Conservation (phyloP, 768 basidiomycete genomes). For the Phallus indusiatus region DNA sequence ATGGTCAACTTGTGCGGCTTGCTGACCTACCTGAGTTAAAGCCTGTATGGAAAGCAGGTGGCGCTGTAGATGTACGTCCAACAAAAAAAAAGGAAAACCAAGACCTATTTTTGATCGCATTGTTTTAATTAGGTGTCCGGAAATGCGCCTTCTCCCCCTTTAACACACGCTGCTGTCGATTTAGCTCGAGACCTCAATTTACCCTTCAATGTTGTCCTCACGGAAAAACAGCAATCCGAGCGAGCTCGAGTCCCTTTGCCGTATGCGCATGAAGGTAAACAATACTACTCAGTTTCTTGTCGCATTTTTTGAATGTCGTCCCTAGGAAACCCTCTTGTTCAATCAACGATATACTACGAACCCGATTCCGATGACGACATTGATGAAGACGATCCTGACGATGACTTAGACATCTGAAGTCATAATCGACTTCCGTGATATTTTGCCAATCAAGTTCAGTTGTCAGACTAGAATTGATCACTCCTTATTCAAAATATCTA, state of each 20-base stretch:
- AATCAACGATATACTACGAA: slow-evolving; percentile 68
- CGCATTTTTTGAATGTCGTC: background rate
- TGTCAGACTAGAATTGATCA: too few relatives aligned
- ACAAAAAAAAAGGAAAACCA: too few relatives aligned
- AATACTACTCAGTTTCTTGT: background rate
- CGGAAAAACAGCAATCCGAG: slow-evolving; percentile 68
- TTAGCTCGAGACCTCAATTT: slow-evolving; percentile 55
- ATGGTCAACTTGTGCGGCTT: slow-evolving; percentile 34
- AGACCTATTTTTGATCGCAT: too few relatives aligned
- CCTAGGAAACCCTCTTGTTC: slow-evolving; percentile 28
- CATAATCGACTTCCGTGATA: background rate
- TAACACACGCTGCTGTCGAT: background rate
- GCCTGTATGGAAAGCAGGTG: slow-evolving; percentile 32
- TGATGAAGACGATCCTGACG: slow-evolving; percentile 94
- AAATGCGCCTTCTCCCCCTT: background rate
- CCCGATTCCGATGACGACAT: slow-evolving; percentile 92
- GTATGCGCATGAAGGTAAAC: slow-evolving; percentile 78
- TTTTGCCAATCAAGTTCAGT: too few relatives aligned
- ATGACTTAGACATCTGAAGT: slow-evolving; percentile 76
- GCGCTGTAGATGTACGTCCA: background rate
- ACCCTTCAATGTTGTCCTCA: slow-evolving; percentile 86
- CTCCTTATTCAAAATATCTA: too few relatives aligned
- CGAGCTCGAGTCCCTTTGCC: slow-evolving; percentile 81
- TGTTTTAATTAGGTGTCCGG: background rate
- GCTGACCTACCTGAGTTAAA: slow-evolving; percentile 43